Evolutionary conservation across 805 yeast genomes (phyloP).

Genomic region (Isabelozyma heimii): DNA sequence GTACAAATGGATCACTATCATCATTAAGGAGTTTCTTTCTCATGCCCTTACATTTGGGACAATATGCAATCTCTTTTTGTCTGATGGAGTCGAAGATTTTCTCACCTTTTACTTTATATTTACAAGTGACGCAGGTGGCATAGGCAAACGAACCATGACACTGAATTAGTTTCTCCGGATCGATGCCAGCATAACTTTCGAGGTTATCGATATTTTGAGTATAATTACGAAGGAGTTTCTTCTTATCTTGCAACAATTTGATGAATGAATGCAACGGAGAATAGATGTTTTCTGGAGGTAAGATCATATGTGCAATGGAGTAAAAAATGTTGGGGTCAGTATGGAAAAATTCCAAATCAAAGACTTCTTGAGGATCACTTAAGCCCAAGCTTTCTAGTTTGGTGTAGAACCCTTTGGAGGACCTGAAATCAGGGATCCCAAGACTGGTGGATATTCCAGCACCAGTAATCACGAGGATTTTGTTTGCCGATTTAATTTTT

Average conservation of each 20-base stretch:
- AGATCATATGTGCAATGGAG: conserved; percentile 42
- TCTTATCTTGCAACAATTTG: conserved; percentile 32
- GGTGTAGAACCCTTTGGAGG: conserved; percentile 64
- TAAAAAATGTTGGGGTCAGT: conserved; percentile 39
- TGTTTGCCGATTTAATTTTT: conserved; percentile 50
- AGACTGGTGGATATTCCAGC: conserved; percentile 46
- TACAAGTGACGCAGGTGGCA: conserved; percentile 78
- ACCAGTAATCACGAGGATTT: conserved; percentile 41
- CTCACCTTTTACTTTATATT: conserved; percentile 51
- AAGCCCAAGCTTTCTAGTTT: conserved; percentile 44
- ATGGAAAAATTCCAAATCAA: conserved; percentile 35
- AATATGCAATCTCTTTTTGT: conserved; percentile 49
- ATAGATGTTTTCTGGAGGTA: conserved; percentile 36
- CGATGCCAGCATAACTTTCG: conserved; percentile 48
- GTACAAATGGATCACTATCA: conserved; percentile 19
- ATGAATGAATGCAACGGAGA: conserved; percentile 41
- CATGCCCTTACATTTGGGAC: conserved; percentile 39
- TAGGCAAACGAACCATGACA: conserved; percentile 78
- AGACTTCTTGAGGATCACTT: conserved; percentile 44
- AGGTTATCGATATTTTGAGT: conserved; percentile 46
- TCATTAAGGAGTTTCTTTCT: conserved; percentile 15
- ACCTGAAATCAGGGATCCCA: conserved; percentile 45
- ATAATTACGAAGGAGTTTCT: conserved; percentile 39
- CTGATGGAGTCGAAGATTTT: conserved; percentile 47
- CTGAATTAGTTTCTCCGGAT: conserved; percentile 63